Conservation (phyloP, 2,329 filamentous ascomycete genomes). For the Xylaria sp. region DNA sequence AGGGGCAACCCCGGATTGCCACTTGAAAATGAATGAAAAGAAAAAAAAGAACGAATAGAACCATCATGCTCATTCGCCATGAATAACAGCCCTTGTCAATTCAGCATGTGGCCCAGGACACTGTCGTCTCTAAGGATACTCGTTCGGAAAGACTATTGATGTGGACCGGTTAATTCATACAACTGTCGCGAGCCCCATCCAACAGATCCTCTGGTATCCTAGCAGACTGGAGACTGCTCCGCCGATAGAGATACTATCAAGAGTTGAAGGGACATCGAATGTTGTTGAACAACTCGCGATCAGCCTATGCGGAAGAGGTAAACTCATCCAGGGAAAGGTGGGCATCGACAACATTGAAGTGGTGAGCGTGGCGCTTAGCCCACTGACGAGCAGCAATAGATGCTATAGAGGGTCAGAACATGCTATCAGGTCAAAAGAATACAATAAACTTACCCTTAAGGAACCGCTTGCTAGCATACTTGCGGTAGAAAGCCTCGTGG, state of each 20-base stretch:
- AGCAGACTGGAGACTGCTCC: conserved; percentile 20
- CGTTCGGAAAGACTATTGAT: conserved; percentile 18
- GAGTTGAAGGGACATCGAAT: conserved; percentile 11
- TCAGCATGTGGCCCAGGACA: conserved; percentile 17
- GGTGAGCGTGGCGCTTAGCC: conserved; percentile 72
- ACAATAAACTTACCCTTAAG: conserved; percentile 70
- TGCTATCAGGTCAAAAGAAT: conserved; percentile 12
- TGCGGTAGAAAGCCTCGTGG: conserved; percentile 99
- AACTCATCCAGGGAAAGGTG: conserved; percentile 48
- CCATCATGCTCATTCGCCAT: neutral
- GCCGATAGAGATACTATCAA: conserved; percentile 25
- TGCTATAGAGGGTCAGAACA: conserved; percentile 47
- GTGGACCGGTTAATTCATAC: conserved; percentile 26
- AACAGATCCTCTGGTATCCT: conserved; percentile 30
- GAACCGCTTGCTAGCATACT: conserved; percentile 99
- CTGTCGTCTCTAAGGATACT: conserved; percentile 9
- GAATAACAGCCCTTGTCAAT: neutral
- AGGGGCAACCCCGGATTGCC: conserved; percentile 12
- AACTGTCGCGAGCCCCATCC: conserved; percentile 28
- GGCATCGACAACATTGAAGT: conserved; percentile 50
- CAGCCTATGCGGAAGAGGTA: conserved; percentile 24
- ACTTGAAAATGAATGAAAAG: conserved; percentile 10
- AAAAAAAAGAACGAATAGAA: neutral
- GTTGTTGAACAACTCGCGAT: conserved; percentile 9
- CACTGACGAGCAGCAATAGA: conserved; percentile 88